Base-by-base conservation (phyloP, 768 basidiomycete genomes). In the Leccinellum albellum region DNA sequence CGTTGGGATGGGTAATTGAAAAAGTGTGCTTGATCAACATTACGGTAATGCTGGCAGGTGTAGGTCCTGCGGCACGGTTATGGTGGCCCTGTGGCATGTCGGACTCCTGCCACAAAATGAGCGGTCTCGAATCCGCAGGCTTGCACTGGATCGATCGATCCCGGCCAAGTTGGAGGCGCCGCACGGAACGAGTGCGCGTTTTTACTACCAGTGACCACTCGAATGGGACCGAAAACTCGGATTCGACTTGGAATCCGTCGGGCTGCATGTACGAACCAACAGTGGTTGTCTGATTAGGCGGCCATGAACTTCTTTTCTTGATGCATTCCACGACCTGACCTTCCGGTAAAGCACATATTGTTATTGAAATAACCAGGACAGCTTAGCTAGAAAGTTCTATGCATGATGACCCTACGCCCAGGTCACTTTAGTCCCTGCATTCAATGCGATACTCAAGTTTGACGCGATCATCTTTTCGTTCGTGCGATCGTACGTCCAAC, bases 391-490 rank as follows among this genome's bases (percentile, higher is more conserved):
- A n/a, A 28, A 28, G 28, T 28, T 28, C 28, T 28, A 7, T 21
- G 12, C 40, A 42, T 42, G n/a, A 21, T 20, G 10, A 10, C 20
- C 26, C 35, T 61, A 71, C 29, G 63, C 52, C 79, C 79, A 82
- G 20, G 61, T 54, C 24, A 82, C 47, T 10, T 56, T 70, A 14
- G 71, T 61, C 7, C 59, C 57, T 55, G 57, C 56, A 52, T 84
- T 83, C 64, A 87, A 66, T 55, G 80, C 74, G 12, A 78, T 66
- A 44, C 68, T 61, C 53, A 82, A 50, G 2, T 65, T 71, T 3
- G 60, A 57, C 3, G 81, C 50, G 28, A 80, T 72, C 54, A 86
- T 63, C 65, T 78, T 76, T 55, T 77, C 67, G 42, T 74, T 73
- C 10, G 65, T 64, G 0, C 55, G 59, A 24, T 71, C 58, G 62